Percentiles rank a stretch among this genome's conserved stretches.
phyloP scores from a whole-genome alignment of 2,329 filamentous ascomycete species.

The Apiospora rasikravindrae region DNA sequence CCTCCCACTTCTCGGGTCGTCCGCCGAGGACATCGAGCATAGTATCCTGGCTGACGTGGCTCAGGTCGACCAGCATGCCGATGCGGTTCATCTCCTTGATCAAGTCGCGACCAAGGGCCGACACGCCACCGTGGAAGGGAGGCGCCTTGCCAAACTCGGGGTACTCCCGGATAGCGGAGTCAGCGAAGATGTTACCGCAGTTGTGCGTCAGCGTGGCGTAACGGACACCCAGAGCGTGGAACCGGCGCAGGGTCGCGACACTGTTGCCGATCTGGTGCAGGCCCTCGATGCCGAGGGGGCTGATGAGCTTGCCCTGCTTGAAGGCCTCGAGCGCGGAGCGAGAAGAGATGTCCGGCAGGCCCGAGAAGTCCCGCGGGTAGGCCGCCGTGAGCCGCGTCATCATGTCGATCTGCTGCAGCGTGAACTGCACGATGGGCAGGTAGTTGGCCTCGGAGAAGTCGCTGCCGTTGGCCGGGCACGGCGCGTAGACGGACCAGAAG shows the following conservation, averaged over 20 bases:
- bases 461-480: conserved; percentile 73
- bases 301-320: conserved; percentile 69
- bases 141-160: conserved; percentile 53
- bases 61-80: conserved; percentile 91
- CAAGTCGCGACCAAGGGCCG: conserved; percentile 68
- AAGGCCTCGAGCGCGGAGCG: conserved; percentile 67
- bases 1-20: conserved; percentile 63
- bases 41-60: conserved; percentile 77
- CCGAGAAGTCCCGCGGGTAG: conserved; percentile 64
- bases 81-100: conserved; percentile 92
- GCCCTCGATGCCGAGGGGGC: conserved; percentile 82
- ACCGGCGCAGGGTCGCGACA: conserved; percentile 74
- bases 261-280: conserved; percentile 94
- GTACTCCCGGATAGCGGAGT: conserved; percentile 73
- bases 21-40: conserved; percentile 82
- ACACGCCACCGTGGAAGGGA: conserved; percentile 75
- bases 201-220: conserved; percentile 93
- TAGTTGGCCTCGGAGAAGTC: conserved; percentile 80
- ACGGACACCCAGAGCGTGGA: conserved; percentile 78
- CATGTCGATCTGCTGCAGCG: conserved; percentile 69
- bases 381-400: conserved; percentile 62
- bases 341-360: conserved; percentile 57
- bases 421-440: conserved; percentile 67
- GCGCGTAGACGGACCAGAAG: conserved; percentile 91
- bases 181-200: conserved; percentile 88